Evolutionary conservation across 441 rosid genomes (phyloP), one percentile per base, ranked within the genome.

Genomic region (Rhodomyrtus psidioides): DNA sequence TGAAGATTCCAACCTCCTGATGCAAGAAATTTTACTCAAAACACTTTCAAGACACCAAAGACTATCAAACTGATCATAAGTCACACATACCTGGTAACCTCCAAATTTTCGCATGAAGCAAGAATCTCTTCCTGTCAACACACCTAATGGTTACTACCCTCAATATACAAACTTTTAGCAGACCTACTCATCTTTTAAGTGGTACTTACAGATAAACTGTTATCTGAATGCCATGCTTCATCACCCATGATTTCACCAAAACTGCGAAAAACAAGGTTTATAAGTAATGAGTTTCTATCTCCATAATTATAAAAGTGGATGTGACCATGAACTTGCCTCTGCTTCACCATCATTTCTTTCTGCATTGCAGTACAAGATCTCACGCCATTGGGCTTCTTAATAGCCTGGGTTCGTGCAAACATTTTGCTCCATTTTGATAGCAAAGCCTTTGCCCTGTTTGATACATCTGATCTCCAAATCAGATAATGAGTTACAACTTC

Each of bases 381-480:
- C 83, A 90, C 81, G 42, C 98, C 96, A 90, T 94, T 94, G 79
- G 92, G 91, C 89, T 95, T 95, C 91, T 93, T 94, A 88, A 88
- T 86, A 70, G 94, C 94, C 88, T 95, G 99, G 83, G 93, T 91
- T 90, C 95, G 93, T 21, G 96, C 96, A 90, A 96, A 94, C 87
- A 94, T 87, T 90, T 94, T 98, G 92, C 98, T 95, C 99, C 99
- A 98, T 87, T 94, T 95, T 83, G 99, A 90, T 88, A 98, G 87
- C 92, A 98, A 92, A 87, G 92, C 86, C 90, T 94, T 95, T 86
- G 99, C 99, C 98, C 97, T 96, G 98, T 95, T 95, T 92, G 99
- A 95, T 94, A 98, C 95, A 93, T 95, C 99, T 98, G 98, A 98
- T 94, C 99, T 96, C 95, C 96, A 94, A 95, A 95, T 95, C 96